Evolutionary conservation across 495 filamentous ascomycete genomes (phyloP).

Genomic region (Tuber magnatum): DNA sequence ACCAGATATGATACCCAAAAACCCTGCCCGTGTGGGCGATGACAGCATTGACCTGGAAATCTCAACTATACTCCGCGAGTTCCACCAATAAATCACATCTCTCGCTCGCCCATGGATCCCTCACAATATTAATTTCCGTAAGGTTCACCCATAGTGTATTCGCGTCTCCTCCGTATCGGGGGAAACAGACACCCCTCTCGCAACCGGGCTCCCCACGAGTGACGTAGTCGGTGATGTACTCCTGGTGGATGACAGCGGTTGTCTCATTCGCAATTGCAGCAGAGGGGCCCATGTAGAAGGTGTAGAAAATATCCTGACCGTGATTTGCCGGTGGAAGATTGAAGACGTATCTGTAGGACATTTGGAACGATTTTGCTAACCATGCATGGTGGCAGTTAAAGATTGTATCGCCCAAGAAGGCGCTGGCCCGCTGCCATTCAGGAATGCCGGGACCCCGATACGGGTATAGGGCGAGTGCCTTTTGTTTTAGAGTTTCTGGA

Average conservation of each 20-base stretch:
- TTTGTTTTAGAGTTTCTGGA: constrained; percentile 16
- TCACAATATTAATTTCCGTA: constrained; percentile 20
- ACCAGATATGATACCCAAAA: not conserved
- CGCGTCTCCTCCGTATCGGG: constrained; percentile 12
- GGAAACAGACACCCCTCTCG: constrained; percentile 17
- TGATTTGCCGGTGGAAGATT: constrained; percentile 54
- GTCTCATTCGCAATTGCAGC: constrained; percentile 23
- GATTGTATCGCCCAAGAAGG: constrained; percentile 36
- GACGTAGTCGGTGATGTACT: constrained; percentile 27
- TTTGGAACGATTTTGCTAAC: constrained; percentile 48
- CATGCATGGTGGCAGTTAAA: constrained; percentile 51
- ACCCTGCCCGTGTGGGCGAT: not conserved
- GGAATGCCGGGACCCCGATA: constrained; percentile 45
- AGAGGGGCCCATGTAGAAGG: constrained; percentile 50
- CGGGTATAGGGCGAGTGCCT: constrained; percentile 43
- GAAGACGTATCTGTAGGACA: constrained; percentile 56
- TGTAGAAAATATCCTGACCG: constrained; percentile 51
- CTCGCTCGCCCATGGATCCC: constrained; percentile 27
- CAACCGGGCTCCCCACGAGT: constrained; percentile 28
- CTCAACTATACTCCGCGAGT: not conserved
- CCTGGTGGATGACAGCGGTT: constrained; percentile 39
- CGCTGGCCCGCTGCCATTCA: constrained; percentile 40
- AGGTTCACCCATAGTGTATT: constrained; percentile 23
- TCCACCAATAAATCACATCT: constrained; percentile 22
- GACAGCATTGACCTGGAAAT: not conserved